Evolutionary conservation across 1,139 yeast genomes (phyloP), one percentile per base, ranked within the genome.

Genomic region (Geotrichum bryndzae): DNA sequence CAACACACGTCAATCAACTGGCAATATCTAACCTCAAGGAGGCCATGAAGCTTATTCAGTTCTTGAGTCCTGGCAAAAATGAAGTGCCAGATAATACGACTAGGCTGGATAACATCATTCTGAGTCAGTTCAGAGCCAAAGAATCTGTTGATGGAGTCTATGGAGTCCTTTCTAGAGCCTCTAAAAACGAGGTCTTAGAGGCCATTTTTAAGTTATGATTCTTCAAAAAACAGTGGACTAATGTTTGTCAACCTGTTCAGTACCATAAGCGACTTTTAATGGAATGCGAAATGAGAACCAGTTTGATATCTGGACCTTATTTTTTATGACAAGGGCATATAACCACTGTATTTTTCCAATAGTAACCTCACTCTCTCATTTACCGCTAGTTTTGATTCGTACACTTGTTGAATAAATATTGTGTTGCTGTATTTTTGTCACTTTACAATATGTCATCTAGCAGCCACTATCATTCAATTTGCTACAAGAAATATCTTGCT

Each of bases 51-150:
- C 15, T 41, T 2, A 6, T 13, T 41, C 22, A 41, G 41, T 56
- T 56, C 31, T 38, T 56, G 31, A 56, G 29, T 27, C 52, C 59
- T 18, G 59, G 35, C 25, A 41, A 51, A n/a, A 55, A 56, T n/a
- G 54, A 56, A 18, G 55, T 56, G 15, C 45, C 52, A n/a, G 59
- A 56, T 38, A 56, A 56, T 25, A 41, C 27, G 13, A 54, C 38
- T 18, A 35, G 41, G 29, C 45, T 56, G 18, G 59, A 56, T 13
- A 54, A 35, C 41, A 51, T 56, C 27, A 54, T 54, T 18, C 51
- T 54, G 45, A 27, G 38, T 56, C 33, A 56, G 38, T 10, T 18
- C n/a, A 51, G 38, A 15, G 41, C 59, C 11, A 27, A 27, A 27
- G 59, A 56, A 25, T 51, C 59, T 11, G 51, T 38, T n/a, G 59